Conservation (phyloP, 257 asterid genomes). For the Nemophila menziesii region DNA sequence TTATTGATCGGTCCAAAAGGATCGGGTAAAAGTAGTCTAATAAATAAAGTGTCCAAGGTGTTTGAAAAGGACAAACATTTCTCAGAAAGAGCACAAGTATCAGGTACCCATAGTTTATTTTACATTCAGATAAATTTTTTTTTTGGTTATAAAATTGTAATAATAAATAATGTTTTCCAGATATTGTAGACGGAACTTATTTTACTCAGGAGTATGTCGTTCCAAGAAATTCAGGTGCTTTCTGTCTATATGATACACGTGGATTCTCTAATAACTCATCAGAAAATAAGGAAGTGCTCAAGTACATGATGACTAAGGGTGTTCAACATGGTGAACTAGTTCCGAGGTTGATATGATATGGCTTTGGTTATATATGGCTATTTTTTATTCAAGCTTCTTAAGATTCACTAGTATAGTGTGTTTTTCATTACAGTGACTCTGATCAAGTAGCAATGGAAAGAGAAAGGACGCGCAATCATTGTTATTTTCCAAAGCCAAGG, state of each 20-base stretch:
- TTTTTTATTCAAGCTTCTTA: too few species aligned
- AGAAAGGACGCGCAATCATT: slow-evolving; percentile 21
- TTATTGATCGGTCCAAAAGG: slow-evolving; percentile 63
- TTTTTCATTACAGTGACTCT: slow-evolving; percentile 53
- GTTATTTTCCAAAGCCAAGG: slow-evolving; percentile 16
- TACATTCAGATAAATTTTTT: too few species aligned
- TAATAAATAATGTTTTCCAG: slow-evolving; percentile 20
- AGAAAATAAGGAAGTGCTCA: slow-evolving; percentile 35
- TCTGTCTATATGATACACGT: slow-evolving; percentile 66
- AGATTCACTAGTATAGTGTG: too few species aligned
- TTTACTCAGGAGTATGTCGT: slow-evolving; percentile 50
- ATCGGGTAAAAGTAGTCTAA: slow-evolving; percentile 81
- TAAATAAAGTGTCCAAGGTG: slow-evolving; percentile 53
- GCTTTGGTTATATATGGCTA: background rate
- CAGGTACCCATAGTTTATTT: slow-evolving; percentile 24
- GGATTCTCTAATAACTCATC: slow-evolving; percentile 33
- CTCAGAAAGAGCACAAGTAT: slow-evolving; percentile 71
- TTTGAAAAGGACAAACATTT: slow-evolving; percentile 29
- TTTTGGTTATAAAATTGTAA: too few species aligned
- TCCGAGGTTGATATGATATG: slow-evolving; percentile 34
- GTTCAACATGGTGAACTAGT: slow-evolving; percentile 55
- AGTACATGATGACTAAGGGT: slow-evolving; percentile 57
- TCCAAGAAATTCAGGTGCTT: slow-evolving; percentile 52
- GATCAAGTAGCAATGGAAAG: slow-evolving; percentile 26
- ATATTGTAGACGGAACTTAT: slow-evolving; percentile 48